Percentiles rank a stretch among this genome's conserved stretches.
Conservation (phyloP, 768 basidiomycete genomes). For the Rhizopogon vesiculosus region DNA sequence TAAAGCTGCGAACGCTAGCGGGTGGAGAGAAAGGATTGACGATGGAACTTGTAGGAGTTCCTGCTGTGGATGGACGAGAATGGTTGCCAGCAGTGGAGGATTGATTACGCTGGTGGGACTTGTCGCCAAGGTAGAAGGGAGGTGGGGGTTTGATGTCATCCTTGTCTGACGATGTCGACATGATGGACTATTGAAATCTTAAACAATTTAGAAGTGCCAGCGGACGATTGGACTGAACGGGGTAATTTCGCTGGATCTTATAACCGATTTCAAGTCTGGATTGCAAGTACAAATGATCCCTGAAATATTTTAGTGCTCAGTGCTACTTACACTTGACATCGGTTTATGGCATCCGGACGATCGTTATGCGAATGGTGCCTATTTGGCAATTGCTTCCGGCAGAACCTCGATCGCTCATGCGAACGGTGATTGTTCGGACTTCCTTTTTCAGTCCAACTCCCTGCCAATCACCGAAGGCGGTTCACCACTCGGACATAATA, state of each 20-base stretch:
- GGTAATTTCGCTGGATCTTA: not conserved
- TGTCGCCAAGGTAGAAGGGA: slow-evolving; percentile 8
- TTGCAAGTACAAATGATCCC: not conserved
- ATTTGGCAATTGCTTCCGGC: not conserved
- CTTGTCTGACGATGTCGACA: not conserved
- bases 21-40: slow-evolving; percentile 52
- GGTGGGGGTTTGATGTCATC: not conserved
- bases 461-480: not conserved
- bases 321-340: not conserved
- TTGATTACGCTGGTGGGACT: slow-evolving; percentile 28
- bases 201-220: not conserved
- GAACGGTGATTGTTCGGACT: slow-evolving; percentile 6
- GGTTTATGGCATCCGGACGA: not conserved
- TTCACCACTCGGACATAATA: not conserved
- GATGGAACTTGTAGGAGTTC: slow-evolving; percentile 10
- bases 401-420: not conserved
- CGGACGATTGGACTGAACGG: not conserved
- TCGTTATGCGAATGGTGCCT: slow-evolving; percentile 1
- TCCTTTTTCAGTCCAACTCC: not conserved
- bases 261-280: not conserved
- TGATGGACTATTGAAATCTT: not conserved
- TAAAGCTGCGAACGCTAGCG: slow-evolving; percentile 41
- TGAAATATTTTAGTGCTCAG: not conserved
- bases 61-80: slow-evolving; percentile 21
- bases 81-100: slow-evolving; percentile 4